Percentiles rank a stretch among this genome's conserved stretches.
phyloP scores from a whole-genome alignment of 2,329 filamentous ascomycete species.

The Elsinoe batatas region DNA sequence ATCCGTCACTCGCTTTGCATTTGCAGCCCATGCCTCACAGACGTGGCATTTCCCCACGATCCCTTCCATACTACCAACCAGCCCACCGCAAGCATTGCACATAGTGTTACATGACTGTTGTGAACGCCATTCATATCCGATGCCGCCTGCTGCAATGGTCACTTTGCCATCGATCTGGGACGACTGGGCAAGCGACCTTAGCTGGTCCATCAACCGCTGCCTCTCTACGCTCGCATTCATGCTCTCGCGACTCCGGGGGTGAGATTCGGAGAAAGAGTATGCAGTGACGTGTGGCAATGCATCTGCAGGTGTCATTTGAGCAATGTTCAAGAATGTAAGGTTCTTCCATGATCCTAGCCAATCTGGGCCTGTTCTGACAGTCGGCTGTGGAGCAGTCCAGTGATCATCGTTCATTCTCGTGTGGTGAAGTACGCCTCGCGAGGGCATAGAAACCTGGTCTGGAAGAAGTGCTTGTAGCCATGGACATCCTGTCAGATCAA shows the following conservation, averaged over 20 bases:
- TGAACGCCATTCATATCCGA: background rate
- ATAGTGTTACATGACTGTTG: background rate
- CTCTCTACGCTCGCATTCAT: background rate
- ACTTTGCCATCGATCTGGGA: background rate
- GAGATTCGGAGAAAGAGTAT: background rate
- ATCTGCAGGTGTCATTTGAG: conserved; percentile 18
- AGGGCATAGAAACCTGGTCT: background rate
- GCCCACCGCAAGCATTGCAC: conserved; percentile 12
- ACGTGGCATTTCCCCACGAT: conserved; percentile 13
- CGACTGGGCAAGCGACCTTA: background rate
- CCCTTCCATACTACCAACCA: conserved; percentile 25
- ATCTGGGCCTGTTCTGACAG: conserved; percentile 22
- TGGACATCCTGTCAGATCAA: conserved; percentile 52
- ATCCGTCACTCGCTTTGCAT: conserved; percentile 13
- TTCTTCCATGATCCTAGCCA: conserved; percentile 37
- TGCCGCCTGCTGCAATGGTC: no score
- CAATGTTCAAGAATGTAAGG: conserved; percentile 32
- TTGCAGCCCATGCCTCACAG: background rate
- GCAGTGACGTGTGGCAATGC: conserved; percentile 4
- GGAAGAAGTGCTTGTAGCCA: conserved; percentile 44
- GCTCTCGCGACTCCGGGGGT: background rate
- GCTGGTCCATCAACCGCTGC: background rate
- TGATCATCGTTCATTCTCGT: background rate
- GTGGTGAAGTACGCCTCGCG: background rate
- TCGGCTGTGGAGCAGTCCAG: conserved; percentile 15